Evolutionary conservation across 495 filamentous ascomycete species (phyloP), one percentile per base, ranked within the genome.

Genomic region (Tuber borchii): DNA sequence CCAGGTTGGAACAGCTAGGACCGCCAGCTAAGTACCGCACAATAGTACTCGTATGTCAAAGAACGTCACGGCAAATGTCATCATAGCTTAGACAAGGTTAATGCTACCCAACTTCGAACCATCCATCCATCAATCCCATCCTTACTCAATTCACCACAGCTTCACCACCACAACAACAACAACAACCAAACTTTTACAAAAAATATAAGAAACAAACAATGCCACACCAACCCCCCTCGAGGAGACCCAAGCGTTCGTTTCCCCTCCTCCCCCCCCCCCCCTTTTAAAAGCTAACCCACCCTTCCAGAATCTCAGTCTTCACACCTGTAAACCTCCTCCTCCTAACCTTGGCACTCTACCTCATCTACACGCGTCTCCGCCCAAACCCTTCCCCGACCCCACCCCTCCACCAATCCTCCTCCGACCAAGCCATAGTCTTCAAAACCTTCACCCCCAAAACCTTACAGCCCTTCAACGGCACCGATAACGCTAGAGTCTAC

Each of bases 391-490:
- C 88, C 70, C 86, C 88, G 6, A 83, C 87, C 69, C 86, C 93
- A 43, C 89, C 92, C 4, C 86, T 91, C 77, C 56, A 26, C 77
- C 56, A 26, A 4, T 61, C 84, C 5, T 84, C 88, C 70, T 85
- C 88, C 12, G 83, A 87, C 69, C 86, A 92, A 45, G 89, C 92
- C 2, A 86, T 91, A 76, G 93, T 98, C 81, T 98, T 97, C 90
- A 88, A 88, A 73, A 95, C 91, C 81, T 99, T 97, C 87, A 97
- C 91, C 37, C 95, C 95, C 20, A 91, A 88, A 48, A 92, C 91
- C 1, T 88, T 99, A 6, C 87, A 92, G 31, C 91, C 92, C n/a
- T 97, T 90, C 88, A 97, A 96, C 87, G 95, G 95, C 82, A 84
- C 85, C 71, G 88, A 92, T 79, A 86, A 87, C 77, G 87, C 86